Percentiles rank a stretch among this genome's conserved stretches.
phyloP scores from a whole-genome alignment of 2,329 filamentous ascomycete species.

The Apiospora sp. region DNA sequence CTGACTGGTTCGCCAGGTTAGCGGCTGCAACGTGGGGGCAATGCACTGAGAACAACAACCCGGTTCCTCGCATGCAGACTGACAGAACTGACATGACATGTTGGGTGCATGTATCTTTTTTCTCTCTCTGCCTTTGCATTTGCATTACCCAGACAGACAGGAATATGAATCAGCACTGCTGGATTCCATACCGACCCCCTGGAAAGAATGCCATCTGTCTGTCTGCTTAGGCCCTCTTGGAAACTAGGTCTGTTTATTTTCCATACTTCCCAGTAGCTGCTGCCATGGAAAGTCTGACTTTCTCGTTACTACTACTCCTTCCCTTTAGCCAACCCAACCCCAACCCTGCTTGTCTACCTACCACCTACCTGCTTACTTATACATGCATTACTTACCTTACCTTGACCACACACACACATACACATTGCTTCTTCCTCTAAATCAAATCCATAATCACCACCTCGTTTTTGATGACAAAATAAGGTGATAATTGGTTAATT shows the following conservation, averaged over 20 bases:
- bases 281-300: constrained; percentile 4
- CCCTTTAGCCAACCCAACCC: background rate
- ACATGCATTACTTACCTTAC: background rate
- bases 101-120: background rate
- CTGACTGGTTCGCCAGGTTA: background rate
- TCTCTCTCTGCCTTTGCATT: too few species aligned
- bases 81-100: background rate
- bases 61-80: background rate
- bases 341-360: background rate
- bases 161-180: background rate
- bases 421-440: background rate
- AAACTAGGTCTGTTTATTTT: constrained; percentile 14
- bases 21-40: constrained; percentile 18
- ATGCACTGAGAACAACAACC: background rate
- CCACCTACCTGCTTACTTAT: background rate
- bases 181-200: background rate
- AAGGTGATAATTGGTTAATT: background rate
- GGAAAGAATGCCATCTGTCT: background rate
- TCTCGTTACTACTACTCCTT: background rate
- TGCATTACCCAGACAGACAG: background rate
- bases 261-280: constrained; percentile 12
- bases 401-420: background rate
- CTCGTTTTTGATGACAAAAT: background rate
- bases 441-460: background rate
- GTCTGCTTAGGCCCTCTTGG: background rate